Percentiles rank a stretch among this genome's conserved stretches.
Conservation (phyloP, 345 rosid species). For the Noccaea caerulescens region DNA sequence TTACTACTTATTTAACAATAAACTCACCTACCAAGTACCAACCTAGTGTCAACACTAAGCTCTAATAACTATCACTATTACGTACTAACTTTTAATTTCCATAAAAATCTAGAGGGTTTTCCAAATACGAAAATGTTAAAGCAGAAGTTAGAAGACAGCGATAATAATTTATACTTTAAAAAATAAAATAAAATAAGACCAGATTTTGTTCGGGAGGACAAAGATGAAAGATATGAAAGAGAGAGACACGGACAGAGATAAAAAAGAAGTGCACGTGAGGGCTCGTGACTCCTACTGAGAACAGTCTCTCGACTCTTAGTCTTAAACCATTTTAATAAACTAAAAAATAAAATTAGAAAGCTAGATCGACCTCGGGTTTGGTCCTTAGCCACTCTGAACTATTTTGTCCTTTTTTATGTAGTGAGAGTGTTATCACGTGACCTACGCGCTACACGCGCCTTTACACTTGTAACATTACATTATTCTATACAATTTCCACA, state of each 20-base stretch:
- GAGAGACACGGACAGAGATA: background rate
- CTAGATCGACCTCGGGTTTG: conserved; percentile 48
- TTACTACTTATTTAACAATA: conserved; percentile 19
- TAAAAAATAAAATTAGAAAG: background rate
- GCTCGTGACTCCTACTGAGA: conserved; percentile 47
- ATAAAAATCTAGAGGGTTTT: background rate
- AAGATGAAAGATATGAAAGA: conserved; percentile 32
- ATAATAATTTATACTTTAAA: background rate
- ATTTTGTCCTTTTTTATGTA: conserved; percentile 39
- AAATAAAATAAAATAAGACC: conserved; percentile 7
- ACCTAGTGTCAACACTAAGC: conserved; percentile 32
- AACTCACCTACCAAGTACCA: background rate
- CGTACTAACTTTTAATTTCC: background rate
- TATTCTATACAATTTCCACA: conserved; percentile 9
- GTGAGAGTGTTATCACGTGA: conserved; percentile 41
- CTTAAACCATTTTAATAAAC: conserved; percentile 28
- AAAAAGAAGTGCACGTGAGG: conserved; percentile 43
- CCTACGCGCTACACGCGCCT: conserved; percentile 48
- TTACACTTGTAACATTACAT: conserved; percentile 41
- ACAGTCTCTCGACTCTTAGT: conserved; percentile 18
- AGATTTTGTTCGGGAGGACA: conserved; percentile 42
- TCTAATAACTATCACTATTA: conserved; percentile 5
- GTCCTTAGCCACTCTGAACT: conserved; percentile 38
- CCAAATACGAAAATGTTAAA: background rate
- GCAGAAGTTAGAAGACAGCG: background rate